phyloP scores from a whole-genome alignment of 2,329 filamentous ascomycete species.

The Ophiostoma pallidulum region DNA sequence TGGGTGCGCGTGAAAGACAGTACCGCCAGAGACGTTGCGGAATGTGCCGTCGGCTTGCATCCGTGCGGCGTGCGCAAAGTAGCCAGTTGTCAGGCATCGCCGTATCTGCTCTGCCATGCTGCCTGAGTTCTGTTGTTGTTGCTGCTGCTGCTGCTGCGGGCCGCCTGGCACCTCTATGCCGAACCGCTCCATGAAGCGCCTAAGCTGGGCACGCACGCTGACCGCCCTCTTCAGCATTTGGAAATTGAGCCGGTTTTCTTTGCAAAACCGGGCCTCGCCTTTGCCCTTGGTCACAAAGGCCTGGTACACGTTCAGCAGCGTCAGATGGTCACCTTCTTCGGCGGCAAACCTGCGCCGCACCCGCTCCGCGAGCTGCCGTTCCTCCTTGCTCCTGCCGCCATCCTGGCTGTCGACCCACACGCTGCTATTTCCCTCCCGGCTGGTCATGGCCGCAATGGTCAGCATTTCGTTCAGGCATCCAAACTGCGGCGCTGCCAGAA shows the following conservation, averaged over 20 bases:
- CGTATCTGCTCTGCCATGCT: slow-evolving; percentile 62
- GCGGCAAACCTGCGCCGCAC: slow-evolving; percentile 75
- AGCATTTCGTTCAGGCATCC: slow-evolving; percentile 77
- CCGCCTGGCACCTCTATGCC: slow-evolving; percentile 56
- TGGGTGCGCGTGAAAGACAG: slow-evolving; percentile 76
- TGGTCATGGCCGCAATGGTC: slow-evolving; percentile 90
- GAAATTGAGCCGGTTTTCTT: slow-evolving; percentile 78
- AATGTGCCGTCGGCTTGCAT: slow-evolving; percentile 94
- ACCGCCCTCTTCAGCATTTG: slow-evolving; percentile 74
- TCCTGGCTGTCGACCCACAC: slow-evolving; percentile 76
- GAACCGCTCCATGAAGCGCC: slow-evolving; percentile 78
- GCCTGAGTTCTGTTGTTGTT: slow-evolving; percentile 21
- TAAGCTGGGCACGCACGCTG: slow-evolving; percentile 77
- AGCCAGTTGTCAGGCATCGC: slow-evolving; percentile 78
- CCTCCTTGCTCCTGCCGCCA: slow-evolving; percentile 31
- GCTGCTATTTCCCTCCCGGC: slow-evolving; percentile 66
- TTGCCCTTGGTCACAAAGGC: slow-evolving; percentile 75
- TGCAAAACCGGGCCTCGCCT: slow-evolving; percentile 79
- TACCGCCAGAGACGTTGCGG: slow-evolving; percentile 70
- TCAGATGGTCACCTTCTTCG: slow-evolving; percentile 89
- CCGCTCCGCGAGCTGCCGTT: slow-evolving; percentile 65
- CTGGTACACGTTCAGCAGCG: slow-evolving; percentile 86
- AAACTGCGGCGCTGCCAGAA: slow-evolving; percentile 67
- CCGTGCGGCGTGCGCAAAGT: slow-evolving; percentile 84
- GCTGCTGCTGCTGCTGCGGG: slow-evolving; percentile 5